Evolutionary conservation across 2,329 filamentous ascomycete genomes (phyloP).

Genomic region (Venturia effusa): DNA sequence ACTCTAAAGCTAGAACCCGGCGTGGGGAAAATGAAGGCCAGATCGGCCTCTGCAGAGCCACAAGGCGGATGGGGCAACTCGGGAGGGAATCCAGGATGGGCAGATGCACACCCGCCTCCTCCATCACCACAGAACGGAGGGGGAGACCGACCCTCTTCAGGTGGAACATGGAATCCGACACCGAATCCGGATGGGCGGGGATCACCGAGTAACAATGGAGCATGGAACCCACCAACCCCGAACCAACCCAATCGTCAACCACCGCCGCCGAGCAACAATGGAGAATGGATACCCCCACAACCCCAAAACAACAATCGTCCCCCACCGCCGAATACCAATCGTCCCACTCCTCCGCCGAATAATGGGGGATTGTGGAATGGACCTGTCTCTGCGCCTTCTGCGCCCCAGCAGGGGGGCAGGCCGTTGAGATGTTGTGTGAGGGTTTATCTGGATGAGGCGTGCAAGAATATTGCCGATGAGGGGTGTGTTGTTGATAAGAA

Average conservation of each 20-base stretch:
- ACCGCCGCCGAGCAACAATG: no score
- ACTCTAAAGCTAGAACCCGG: neutral
- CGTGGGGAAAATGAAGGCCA: neutral
- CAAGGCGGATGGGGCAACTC: neutral
- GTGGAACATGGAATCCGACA: neutral
- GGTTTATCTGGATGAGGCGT: neutral
- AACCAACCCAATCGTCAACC: neutral
- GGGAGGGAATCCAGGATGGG: neutral
- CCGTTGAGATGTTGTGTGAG: neutral
- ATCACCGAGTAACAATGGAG: neutral
- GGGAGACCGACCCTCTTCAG: neutral
- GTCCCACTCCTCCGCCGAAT: neutral
- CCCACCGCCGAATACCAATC: neutral
- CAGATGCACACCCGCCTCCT: neutral
- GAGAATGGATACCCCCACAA: no score
- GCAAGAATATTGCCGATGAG: neutral
- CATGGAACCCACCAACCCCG: neutral
- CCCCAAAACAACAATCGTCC: neutral
- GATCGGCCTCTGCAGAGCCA: neutral
- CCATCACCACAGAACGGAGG: neutral
- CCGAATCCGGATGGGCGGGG: neutral
- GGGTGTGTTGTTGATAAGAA: neutral
- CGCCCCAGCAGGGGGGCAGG: neutral
- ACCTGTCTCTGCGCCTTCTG: neutral
- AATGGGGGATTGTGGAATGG: neutral